Base-by-base conservation (phyloP, 108 stramenopile species). In the Nitzschia sp. region DNA sequence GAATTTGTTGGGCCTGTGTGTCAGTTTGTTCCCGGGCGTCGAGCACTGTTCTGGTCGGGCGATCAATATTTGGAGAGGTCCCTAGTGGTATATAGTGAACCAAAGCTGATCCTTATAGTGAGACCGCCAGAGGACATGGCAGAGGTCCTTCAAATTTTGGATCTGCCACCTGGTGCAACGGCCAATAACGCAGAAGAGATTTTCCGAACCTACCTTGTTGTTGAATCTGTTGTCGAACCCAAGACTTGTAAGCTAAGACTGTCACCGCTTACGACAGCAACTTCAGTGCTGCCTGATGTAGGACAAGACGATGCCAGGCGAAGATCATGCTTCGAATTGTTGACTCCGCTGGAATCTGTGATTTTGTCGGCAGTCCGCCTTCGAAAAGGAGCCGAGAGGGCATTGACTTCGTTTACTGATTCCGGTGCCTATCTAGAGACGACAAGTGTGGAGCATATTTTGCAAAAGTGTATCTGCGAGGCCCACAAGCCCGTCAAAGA, bases 201-300 rank as follows among this genome's bases (percentile, higher is more conserved):
- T 29, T n/a, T 77, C 15, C 32, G 63, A 33, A 70, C 74, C 17
- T 89, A 79, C 60, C 53, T 86, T 13, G 72, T 94, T 55, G 87
- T 78, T 18, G 93, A 94, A 70, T 82, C 58, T 59, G 84, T 85
- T 8, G 71, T 89, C 30, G 93, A 94, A 66, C 87, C 82, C 0
- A 81, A 80, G 29, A 85, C 84, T 8, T 85, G 87, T 46, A 92
- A 90, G 64, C 57, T 94, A 33, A 69, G 85, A 13, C 82, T 94
- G 21, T 91, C 90, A 24, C 83, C 83, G 24, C 71, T 94, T 3
- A 94, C 93, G 24, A 88, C 82, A 9, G 38, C 77, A 0, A 89
- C 93, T 17, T 90, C 89, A 0, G 46, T 87, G 24, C 24, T 76
- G 54, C 70, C 57, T 23, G 38, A 56, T n/a, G 59, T 70, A 24